Evolutionary conservation across 371 early-diverging fungal species (phyloP), one percentile per base, ranked within the genome.

Genomic region (Lichtheimia corymbifera): DNA sequence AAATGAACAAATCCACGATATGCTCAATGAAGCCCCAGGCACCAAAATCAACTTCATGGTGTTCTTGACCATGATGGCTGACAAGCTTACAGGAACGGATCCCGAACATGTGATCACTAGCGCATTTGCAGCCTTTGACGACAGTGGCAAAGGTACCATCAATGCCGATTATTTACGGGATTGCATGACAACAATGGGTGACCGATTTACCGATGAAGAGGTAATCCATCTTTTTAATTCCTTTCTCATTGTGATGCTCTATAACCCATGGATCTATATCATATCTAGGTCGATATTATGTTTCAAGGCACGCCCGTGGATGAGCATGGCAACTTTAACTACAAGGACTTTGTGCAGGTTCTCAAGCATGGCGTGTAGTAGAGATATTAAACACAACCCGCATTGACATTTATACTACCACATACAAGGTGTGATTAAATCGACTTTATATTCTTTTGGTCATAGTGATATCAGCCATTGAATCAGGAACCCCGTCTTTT

Each of bases 11-110:
- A 88, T 97, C 40, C 90, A 91, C 57, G 85, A 84, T 15, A 98
- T 97, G 97, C 88, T 96, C 56, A 77, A 80, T 20, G 96, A 96
- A 67, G 91, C 94, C 0, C 90, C 92, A 27, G 93, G 93, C 11
- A 77, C 83, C 59, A 35, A 41, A 40, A 93, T 95, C 68, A 95
- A 91, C 67, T 98, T 96, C 66, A 96, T 96, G 51, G 91, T 94
- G 71, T 95, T 98, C 70, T 72, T 98, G 41, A 97, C 97, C 2
- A 71, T 95, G 41, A 90, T 98, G 86, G 96, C 95, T n/a, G 97
- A 96, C 66, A 94, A 93, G 65, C 72, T 97, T 65, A 85, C 86
- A 41, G 92, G 93, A 4, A 94, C 93, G 0, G 95, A 95, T 70
- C 87, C 93, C 11, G 95, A 94, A 67, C 86, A 89, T 51, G 91